Evolutionary conservation across 2,329 filamentous ascomycete species (phyloP).

Genomic region (Ophiocordyceps camponoti-leonardi): DNA sequence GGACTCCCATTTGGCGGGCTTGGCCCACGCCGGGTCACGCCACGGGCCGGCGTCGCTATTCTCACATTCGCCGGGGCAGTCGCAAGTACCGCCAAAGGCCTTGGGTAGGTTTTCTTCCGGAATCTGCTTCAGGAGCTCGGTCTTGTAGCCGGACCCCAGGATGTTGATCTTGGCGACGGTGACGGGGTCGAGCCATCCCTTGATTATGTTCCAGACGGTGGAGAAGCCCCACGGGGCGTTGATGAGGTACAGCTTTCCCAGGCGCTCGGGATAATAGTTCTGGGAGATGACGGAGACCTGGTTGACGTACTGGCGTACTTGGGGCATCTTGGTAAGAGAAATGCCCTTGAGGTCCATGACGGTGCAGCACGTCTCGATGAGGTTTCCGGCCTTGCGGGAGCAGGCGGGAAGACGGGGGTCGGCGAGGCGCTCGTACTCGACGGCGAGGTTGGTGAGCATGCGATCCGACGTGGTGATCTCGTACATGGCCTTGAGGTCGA

Average conservation of each 20-base stretch:
- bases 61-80: constrained; percentile 67
- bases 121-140: constrained; percentile 69
- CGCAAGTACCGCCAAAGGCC: constrained; percentile 68
- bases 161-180: constrained; percentile 94
- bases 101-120: constrained; percentile 80
- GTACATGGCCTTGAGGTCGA: constrained; percentile 77
- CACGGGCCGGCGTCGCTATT: constrained; percentile 85
- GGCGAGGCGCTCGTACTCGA: constrained; percentile 92
- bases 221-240: constrained; percentile 96
- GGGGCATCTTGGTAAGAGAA: constrained; percentile 60
- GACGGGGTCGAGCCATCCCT: constrained; percentile 90
- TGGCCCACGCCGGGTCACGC: constrained; percentile 53
- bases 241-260: constrained; percentile 93
- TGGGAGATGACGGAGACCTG: constrained; percentile 80
- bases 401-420: constrained; percentile 89
- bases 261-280: constrained; percentile 97
- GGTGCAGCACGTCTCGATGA: constrained; percentile 95
- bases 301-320: constrained; percentile 77
- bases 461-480: constrained; percentile 85
- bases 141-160: constrained; percentile 64
- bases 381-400: constrained; percentile 74
- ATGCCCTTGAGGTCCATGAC: constrained; percentile 98
- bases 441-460: constrained; percentile 91
- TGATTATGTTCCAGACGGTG: constrained; percentile 69
- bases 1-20: constrained; percentile 44